These are phyloP conservation scores for Trichoderma endophyticum DNA, from an alignment of 2,329 filamentous ascomycete genomes.

Conservation along the genomic window DNA sequence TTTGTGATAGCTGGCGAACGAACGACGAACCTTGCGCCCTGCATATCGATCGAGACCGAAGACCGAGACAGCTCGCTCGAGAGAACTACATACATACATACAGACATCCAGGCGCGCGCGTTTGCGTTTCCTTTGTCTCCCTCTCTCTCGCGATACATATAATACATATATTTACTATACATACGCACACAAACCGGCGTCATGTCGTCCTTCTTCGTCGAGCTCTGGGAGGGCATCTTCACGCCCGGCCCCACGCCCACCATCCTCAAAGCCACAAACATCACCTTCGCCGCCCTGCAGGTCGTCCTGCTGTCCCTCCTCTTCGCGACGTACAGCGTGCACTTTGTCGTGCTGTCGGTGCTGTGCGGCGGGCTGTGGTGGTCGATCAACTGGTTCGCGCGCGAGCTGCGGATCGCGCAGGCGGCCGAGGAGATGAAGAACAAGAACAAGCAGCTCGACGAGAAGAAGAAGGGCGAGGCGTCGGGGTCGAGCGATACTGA, in stretches of 20 bases:
- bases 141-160: background rate
- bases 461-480: slow-evolving; percentile 31
- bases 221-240: slow-evolving; percentile 91
- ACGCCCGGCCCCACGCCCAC: slow-evolving; percentile 85
- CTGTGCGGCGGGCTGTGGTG: slow-evolving; percentile 84
- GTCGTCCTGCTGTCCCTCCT: slow-evolving; percentile 72
- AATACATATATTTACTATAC: background rate
- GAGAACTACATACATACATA: background rate
- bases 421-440: slow-evolving; percentile 39
- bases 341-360: slow-evolving; percentile 79
- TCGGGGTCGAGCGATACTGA: slow-evolving; percentile 44
- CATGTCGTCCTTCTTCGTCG: slow-evolving; percentile 64
- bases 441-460: slow-evolving; percentile 33
- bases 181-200: background rate
- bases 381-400: slow-evolving; percentile 95
- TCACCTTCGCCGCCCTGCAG: slow-evolving; percentile 82
- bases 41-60: background rate
- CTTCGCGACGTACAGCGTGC: slow-evolving; percentile 77
- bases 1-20: background rate
- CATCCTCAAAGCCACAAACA: slow-evolving; percentile 85
- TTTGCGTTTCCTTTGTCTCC: background rate
- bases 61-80: background rate
- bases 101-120: background rate
- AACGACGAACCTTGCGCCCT: background rate
- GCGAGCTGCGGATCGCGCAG: slow-evolving; percentile 52